phyloP scores from a whole-genome alignment of 495 filamentous ascomycete species.

The Penicillium silybi region DNA sequence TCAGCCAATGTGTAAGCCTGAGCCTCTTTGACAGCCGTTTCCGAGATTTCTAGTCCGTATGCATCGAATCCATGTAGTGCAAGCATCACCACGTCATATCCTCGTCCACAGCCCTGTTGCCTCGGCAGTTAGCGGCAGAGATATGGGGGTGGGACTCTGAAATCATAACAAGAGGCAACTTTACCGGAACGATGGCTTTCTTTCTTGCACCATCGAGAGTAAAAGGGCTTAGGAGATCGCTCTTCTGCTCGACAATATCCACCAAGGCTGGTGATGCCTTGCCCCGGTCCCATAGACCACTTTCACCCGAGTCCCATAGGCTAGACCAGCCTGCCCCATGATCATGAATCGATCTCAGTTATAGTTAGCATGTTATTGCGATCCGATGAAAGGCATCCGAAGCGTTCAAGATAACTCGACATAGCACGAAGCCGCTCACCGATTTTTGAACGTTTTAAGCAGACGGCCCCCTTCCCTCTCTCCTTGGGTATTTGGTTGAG shows the following conservation, averaged over 20 bases:
- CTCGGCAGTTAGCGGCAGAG: not conserved
- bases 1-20: constrained; percentile 15
- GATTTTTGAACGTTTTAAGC: constrained; percentile 7
- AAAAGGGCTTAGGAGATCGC: constrained; percentile 19
- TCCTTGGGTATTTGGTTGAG: not conserved
- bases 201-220: constrained; percentile 21
- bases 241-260: constrained; percentile 34
- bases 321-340: constrained; percentile 31
- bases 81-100: constrained; percentile 32
- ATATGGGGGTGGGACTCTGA: too few relatives aligned
- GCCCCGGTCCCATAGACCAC: constrained; percentile 40
- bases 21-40: constrained; percentile 18
- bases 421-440: not conserved
- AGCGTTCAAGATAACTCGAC: too few relatives aligned
- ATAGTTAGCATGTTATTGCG: too few relatives aligned
- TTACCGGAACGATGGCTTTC: constrained; percentile 39
- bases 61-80: constrained; percentile 30
- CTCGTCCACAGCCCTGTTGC: constrained; percentile 27
- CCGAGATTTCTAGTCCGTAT: constrained; percentile 26
- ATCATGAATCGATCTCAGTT: constrained; percentile 9
- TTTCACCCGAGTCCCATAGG: constrained; percentile 36
- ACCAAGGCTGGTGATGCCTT: constrained; percentile 40
- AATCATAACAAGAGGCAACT: too few relatives aligned
- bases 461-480: constrained; percentile 2
- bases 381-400: too few relatives aligned